Evolutionary conservation across 1,284 basidiomycete species (phyloP).

Genomic region (Sporisorium iseilematis-ciliati): DNA sequence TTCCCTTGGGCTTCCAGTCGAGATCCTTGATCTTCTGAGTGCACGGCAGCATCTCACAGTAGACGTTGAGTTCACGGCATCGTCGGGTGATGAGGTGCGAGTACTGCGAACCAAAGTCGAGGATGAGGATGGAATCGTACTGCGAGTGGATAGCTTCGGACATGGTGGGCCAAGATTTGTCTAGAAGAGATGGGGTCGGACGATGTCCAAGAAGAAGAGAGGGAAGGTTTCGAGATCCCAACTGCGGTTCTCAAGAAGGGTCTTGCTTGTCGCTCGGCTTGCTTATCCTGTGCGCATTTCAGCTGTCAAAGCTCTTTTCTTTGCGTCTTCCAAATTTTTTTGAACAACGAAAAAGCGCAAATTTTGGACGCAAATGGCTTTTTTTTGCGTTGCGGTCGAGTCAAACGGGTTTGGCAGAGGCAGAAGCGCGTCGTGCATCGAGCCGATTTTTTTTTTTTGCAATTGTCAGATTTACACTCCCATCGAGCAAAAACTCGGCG

Average conservation of each 20-base stretch:
- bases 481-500: neutral
- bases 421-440: constrained; percentile 6
- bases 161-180: constrained; percentile 39
- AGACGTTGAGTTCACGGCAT: constrained; percentile 97
- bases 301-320: neutral
- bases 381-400: constrained; percentile 4
- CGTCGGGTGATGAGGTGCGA: constrained; percentile 97
- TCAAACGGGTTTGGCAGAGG: neutral
- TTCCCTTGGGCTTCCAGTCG: constrained; percentile 94
- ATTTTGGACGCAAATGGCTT: constrained; percentile 2
- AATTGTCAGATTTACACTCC: neutral
- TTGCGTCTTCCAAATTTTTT: constrained; percentile 12
- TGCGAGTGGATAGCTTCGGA: constrained; percentile 83
- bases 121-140: constrained; percentile 95
- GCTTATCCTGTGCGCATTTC: neutral
- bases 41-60: constrained; percentile 98
- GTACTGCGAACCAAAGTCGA: constrained; percentile 99
- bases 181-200: constrained; percentile 23
- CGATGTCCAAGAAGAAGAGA: constrained; percentile 48
- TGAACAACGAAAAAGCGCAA: neutral
- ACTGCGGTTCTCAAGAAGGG: neutral
- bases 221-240: constrained; percentile 4
- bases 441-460: neutral
- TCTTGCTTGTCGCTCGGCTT: neutral
- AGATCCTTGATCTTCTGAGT: constrained; percentile 91